phyloP scores from a whole-genome alignment of 164 flowering plant genomes.

The Sextonia rubra region DNA sequence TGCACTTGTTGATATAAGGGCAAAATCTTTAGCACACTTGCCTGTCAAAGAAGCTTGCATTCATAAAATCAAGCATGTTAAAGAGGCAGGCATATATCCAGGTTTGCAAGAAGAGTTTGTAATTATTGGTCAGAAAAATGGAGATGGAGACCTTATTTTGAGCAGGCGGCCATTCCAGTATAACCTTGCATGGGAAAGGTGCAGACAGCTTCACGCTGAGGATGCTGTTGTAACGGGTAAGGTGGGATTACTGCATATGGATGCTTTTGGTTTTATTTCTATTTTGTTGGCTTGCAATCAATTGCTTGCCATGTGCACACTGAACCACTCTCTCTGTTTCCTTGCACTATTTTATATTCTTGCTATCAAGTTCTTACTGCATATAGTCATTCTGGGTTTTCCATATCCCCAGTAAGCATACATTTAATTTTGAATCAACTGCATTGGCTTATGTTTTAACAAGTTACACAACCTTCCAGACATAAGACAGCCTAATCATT shows the following conservation, averaged over 20 bases:
- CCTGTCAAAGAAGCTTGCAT: slow-evolving; percentile 81
- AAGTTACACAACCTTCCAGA: not conserved
- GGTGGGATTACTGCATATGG: slow-evolving; percentile 39
- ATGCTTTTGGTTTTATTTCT: not conserved
- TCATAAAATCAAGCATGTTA: slow-evolving; percentile 54
- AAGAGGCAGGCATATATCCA: slow-evolving; percentile 82
- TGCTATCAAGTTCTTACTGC: not conserved
- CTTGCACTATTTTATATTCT: not conserved
- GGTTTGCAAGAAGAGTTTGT: slow-evolving; percentile 80
- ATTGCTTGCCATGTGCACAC: not conserved
- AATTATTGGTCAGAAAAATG: slow-evolving; percentile 68
- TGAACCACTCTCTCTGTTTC: not conserved
- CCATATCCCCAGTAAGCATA: too few species aligned
- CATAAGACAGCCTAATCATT: not conserved
- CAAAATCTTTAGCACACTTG: slow-evolving; percentile 81
- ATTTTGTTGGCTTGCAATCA: not conserved
- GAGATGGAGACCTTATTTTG: slow-evolving; percentile 77
- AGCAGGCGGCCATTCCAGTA: slow-evolving; percentile 66
- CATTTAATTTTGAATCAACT: not conserved
- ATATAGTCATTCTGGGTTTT: not conserved
- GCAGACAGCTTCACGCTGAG: slow-evolving; percentile 94
- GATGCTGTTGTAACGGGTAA: slow-evolving; percentile 90
- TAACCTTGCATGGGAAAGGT: slow-evolving; percentile 93
- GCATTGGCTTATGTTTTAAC: not conserved
- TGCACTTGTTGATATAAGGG: slow-evolving; percentile 80